Percentiles rank a stretch among this genome's conserved stretches.
Evolutionary conservation across 495 filamentous ascomycete genomes (phyloP).

Genomic region (Penicillium verhagenii): DNA sequence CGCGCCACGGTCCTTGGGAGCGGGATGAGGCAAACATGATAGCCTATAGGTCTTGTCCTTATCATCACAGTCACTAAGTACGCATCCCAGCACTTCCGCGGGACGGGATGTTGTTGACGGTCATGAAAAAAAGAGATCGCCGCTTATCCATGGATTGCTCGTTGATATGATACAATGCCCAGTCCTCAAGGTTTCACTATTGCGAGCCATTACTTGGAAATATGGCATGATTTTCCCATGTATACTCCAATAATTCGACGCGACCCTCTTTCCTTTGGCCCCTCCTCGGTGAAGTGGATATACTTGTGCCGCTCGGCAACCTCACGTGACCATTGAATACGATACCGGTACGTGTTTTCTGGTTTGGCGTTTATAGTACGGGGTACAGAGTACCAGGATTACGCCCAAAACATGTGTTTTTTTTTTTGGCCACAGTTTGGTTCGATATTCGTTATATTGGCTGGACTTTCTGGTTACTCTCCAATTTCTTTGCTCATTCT

Average conservation of each 20-base stretch:
- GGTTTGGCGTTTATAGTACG: not conserved
- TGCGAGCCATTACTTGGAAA: not conserved
- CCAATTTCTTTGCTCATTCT: not conserved
- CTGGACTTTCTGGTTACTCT: no score
- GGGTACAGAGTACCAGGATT: not conserved
- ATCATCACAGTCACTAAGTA: not conserved
- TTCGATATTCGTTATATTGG: not conserved
- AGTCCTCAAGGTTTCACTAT: not conserved
- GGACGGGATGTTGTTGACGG: not conserved
- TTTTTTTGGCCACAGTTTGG: not conserved
- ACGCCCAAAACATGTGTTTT: not conserved
- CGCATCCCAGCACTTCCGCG: not conserved
- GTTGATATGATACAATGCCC: not conserved
- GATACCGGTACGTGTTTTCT: not conserved
- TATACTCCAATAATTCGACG: not conserved
- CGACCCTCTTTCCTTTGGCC: constrained; percentile 3
- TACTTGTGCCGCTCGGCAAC: not conserved
- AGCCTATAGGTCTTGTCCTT: not conserved
- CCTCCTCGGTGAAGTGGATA: not conserved
- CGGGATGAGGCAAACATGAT: not conserved
- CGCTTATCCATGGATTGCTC: not conserved
- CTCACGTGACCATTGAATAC: not conserved
- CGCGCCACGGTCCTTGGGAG: not conserved
- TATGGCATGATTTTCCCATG: not conserved
- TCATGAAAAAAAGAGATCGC: not conserved